Conservation (phyloP, 2,329 filamentous ascomycete genomes). For the Penicillium decumbens region DNA sequence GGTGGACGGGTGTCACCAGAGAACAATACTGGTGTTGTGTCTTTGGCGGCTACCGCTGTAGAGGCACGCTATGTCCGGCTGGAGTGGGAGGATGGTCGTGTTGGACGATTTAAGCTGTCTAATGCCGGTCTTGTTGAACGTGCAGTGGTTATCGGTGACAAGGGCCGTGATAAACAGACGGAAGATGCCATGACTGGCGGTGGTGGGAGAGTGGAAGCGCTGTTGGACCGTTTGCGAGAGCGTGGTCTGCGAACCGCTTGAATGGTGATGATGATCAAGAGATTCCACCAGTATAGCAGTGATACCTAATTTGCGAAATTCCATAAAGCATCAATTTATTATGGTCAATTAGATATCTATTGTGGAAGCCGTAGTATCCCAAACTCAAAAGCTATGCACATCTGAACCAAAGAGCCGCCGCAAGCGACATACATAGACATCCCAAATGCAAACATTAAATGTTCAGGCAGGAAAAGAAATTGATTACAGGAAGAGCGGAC, state of each 20-base stretch:
- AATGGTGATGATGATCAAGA: not conserved
- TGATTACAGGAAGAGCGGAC: slow-evolving; percentile 20
- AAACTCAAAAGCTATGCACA: slow-evolving; percentile 26
- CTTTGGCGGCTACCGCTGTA: slow-evolving; percentile 33
- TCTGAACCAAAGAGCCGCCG: slow-evolving; percentile 19
- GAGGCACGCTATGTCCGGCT: slow-evolving; percentile 43
- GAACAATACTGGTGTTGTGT: slow-evolving; percentile 33
- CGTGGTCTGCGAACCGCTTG: not conserved
- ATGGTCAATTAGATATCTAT: slow-evolving; percentile 15
- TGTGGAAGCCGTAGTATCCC: slow-evolving; percentile 9
- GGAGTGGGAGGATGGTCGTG: slow-evolving; percentile 43
- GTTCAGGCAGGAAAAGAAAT: not conserved
- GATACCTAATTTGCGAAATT: slow-evolving; percentile 12
- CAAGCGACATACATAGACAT: slow-evolving; percentile 20
- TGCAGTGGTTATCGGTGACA: slow-evolving; percentile 42
- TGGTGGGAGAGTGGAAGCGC: slow-evolving; percentile 33
- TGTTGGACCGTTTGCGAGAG: slow-evolving; percentile 31
- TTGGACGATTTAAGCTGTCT: slow-evolving; percentile 43
- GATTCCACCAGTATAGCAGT: not conserved
- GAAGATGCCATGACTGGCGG: slow-evolving; percentile 35
- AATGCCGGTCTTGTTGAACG: slow-evolving; percentile 40
- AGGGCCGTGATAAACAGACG: slow-evolving; percentile 35
- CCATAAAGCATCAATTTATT: not conserved
- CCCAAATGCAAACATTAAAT: slow-evolving; percentile 7
- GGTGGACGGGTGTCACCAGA: slow-evolving; percentile 17